Conservation (phyloP, 2,329 filamentous ascomycete species). For the Beauveria scarabaeidicola region DNA sequence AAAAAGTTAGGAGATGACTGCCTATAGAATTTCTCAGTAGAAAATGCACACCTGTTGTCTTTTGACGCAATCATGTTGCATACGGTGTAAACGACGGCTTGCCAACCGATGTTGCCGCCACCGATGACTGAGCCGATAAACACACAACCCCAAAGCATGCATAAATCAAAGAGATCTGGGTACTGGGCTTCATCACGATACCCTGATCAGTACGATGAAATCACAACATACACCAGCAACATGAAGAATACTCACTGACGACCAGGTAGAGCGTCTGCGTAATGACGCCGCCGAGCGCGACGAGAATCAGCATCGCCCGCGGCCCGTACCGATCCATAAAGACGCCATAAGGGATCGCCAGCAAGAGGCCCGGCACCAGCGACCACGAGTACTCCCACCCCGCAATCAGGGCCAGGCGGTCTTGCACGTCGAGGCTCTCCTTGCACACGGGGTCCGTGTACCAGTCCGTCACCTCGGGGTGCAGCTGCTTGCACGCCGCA, state of each 20-base stretch:
- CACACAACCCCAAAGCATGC: background rate
- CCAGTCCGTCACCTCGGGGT: background rate
- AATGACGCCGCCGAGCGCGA: background rate
- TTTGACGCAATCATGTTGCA: constrained; percentile 1
- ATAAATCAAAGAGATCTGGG: background rate
- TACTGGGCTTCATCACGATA: background rate
- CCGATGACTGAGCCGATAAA: background rate
- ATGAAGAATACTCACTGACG: background rate
- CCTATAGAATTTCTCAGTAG: background rate
- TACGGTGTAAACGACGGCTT: background rate
- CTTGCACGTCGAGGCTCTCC: constrained; percentile 1
- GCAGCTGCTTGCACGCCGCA: constrained; percentile 5
- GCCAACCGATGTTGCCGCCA: background rate
- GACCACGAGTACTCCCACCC: background rate
- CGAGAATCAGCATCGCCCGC: background rate
- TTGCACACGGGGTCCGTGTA: constrained; percentile 6
- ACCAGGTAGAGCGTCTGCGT: background rate
- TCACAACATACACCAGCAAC: too few species aligned
- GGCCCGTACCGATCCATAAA: constrained; percentile 2
- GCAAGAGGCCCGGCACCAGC: background rate
- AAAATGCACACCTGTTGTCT: background rate
- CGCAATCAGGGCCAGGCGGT: constrained; percentile 1
- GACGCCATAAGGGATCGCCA: constrained; percentile 4
- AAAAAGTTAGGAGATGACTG: background rate
- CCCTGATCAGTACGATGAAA: background rate